Evolutionary conservation across 2,329 filamentous ascomycete species (phyloP), one percentile per base, ranked within the genome.

Genomic region (Epicoccum nigrum): DNA sequence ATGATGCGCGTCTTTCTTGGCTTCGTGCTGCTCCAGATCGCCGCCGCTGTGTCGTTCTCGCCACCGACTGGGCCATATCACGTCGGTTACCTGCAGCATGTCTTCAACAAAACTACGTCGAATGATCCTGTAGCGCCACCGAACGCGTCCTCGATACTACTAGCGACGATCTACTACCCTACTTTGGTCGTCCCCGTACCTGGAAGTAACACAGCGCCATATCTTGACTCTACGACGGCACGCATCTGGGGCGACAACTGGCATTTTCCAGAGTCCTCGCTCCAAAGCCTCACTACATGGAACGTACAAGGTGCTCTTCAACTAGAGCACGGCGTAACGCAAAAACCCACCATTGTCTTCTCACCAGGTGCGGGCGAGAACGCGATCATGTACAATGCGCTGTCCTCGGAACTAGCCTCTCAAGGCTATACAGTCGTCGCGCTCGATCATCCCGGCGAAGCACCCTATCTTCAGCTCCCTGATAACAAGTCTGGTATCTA

Each of bases 81-180:
- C 13, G 65, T 68, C 2, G 62, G 62, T 1, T 56, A 56, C 15
- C 62, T 39, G 7, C 62, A 68, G 19, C 55, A 65, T 20, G 38
- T 66, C 23, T 62, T 69, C 56, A 60, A 62, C 45, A 58, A 63
- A 38, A 64, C 49, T 6, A 68, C 60, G 0, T 54, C 31, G 4
- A 55, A 67, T 20, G 64, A 68, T 34, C 56, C 59, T 7, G 50
- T 61, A 1, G 55, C 58, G 2, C 52, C 62, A 6, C 25, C 37
- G 6, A 63, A 59, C 19, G 40, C 51, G 9, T 55, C 51, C 2
- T 50, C 42, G 3, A 35, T 54, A 7, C 38, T 68, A 16, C 51
- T 69, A 2, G 57, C 55, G 7, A 62, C 62, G 5, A 58, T 66
- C 8, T 65, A 64, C 56, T 64, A 64, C 31, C 63, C 65, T 0